Base-by-base conservation (phyloP, 768 basidiomycete genomes). In the Paxillus involutus region DNA sequence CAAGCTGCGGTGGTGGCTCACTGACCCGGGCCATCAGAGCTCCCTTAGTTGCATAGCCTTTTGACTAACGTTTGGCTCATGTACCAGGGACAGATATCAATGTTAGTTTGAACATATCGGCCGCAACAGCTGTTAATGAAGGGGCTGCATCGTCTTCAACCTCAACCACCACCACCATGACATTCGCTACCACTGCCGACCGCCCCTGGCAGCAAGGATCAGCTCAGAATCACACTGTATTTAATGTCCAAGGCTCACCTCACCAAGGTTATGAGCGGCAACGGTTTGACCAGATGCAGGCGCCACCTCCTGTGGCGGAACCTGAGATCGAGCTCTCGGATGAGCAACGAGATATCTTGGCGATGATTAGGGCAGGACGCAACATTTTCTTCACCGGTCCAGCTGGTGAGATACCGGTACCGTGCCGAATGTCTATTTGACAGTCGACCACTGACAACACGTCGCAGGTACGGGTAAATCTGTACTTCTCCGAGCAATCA, bases 301-400 rank as follows among this genome's bases (percentile, higher is more conserved):
- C 14, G 7, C 55, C 42, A 0, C 51, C 16, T 21, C 58, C 48
- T 16, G 37, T 36, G 12, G 14, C 14, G n/a, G 54, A 56, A 10
- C 63, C 58, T 17, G 16, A 33, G 17, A 6, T 69, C 21, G 53
- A 64, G 13, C 64, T 71, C 48, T 73, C 71, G 16, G 61, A 66
- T 19, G 79, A 82, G 49, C 81, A 83, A 50, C 62, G 58, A 47
- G 21, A 51, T 1, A 71, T 82, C n/a, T 42, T 83, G 12, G 57
- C 66, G 10, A 55, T 75, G 36, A 83, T 88, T 8, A 74, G 80
- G 35, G 72, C 74, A 6, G 82, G 82, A 1, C 67, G 76, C 56
- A 88, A 78, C 55, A 76, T 89, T 29, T 89, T 91, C 71, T 89
- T 89, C 67, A 89, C 87, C 2, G 88, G 88, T 17, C 80, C 84